These are phyloP conservation scores for Detonula confervacea DNA, from an alignment of 352 stramenopile species.

Conservation along the genomic window DNA sequence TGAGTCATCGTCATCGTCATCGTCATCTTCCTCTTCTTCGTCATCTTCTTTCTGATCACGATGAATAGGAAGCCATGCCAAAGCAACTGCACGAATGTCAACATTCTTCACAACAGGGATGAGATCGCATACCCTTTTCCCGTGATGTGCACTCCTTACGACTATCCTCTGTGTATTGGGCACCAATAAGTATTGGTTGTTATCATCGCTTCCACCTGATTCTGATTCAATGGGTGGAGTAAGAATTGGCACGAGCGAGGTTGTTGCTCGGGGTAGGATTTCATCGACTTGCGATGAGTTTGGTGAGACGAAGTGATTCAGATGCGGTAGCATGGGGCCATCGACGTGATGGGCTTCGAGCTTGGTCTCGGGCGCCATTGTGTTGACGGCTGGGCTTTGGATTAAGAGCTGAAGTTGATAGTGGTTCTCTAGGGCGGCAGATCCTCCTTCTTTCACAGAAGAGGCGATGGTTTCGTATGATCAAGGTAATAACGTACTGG, in stretches of 20 bases:
- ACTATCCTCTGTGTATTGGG: slow-evolving; percentile 43
- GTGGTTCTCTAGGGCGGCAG: too few species aligned
- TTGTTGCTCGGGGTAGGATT: background rate
- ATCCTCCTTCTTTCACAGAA: too few species aligned
- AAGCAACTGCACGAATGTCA: slow-evolving; percentile 33
- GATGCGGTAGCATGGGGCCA: slow-evolving; percentile 47
- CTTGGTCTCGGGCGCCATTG: background rate
- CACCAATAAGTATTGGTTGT: slow-evolving; percentile 45
- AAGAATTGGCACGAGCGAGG: slow-evolving; percentile 53
- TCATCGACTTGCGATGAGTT: background rate
- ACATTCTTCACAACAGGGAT: background rate
- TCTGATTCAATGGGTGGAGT: slow-evolving; percentile 22
- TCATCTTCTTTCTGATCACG: background rate
- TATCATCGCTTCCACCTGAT: background rate
- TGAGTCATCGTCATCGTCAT: slow-evolving; percentile 17
- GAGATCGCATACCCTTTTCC: slow-evolving; percentile 41
- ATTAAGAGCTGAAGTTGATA: too few species aligned
- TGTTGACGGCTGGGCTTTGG: too few species aligned
- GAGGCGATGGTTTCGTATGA: too few species aligned
- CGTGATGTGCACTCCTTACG: slow-evolving; percentile 43
- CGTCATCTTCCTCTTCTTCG: background rate
- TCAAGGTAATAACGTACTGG: too few species aligned
- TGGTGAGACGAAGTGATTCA: slow-evolving; percentile 8
- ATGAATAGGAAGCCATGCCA: slow-evolving; percentile 50
- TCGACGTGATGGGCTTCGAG: slow-evolving; percentile 22